Conservation (phyloP, 2,329 filamentous ascomycete species). For the Xylariales sp. region DNA sequence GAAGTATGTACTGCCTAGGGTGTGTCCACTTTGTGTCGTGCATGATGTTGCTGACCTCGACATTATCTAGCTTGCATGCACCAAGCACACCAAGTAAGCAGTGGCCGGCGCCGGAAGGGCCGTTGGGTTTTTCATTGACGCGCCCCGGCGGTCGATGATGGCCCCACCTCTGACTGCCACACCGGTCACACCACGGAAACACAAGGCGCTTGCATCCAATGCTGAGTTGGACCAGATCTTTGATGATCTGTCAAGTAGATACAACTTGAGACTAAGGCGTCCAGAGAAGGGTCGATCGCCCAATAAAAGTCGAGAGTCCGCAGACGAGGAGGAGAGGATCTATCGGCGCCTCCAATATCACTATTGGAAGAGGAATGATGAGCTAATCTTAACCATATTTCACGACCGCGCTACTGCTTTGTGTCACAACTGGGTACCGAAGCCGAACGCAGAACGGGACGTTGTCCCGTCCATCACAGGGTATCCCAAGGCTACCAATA, state of each 20-base stretch:
- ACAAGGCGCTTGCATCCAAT: not conserved
- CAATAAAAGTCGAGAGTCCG: not conserved
- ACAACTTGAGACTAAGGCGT: not conserved
- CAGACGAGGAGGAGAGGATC: constrained; percentile 9
- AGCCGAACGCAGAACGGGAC: constrained; percentile 17
- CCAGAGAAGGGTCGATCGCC: constrained; percentile 1
- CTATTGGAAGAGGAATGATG: constrained; percentile 17
- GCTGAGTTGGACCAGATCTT: not conserved
- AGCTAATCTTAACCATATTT: constrained; percentile 15
- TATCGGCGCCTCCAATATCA: constrained; percentile 20
- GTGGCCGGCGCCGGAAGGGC: too few species aligned
- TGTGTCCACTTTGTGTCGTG: too few species aligned
- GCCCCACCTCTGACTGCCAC: too few species aligned
- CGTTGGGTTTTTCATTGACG: too few species aligned
- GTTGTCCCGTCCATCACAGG: constrained; percentile 16
- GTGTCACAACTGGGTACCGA: constrained; percentile 24
- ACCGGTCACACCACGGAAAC: constrained; percentile 1
- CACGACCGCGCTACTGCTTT: constrained; percentile 18
- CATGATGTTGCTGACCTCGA: too few species aligned
- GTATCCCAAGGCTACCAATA: constrained; percentile 19
- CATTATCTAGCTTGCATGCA: too few species aligned
- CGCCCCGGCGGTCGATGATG: too few species aligned
- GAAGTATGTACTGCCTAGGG: too few species aligned
- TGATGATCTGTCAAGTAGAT: not conserved
- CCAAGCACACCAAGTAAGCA: too few species aligned